Evolutionary conservation across 2,329 filamentous ascomycete genomes (phyloP), one percentile per base, ranked within the genome.

Genomic region (Aspergillus quadrilineatus): DNA sequence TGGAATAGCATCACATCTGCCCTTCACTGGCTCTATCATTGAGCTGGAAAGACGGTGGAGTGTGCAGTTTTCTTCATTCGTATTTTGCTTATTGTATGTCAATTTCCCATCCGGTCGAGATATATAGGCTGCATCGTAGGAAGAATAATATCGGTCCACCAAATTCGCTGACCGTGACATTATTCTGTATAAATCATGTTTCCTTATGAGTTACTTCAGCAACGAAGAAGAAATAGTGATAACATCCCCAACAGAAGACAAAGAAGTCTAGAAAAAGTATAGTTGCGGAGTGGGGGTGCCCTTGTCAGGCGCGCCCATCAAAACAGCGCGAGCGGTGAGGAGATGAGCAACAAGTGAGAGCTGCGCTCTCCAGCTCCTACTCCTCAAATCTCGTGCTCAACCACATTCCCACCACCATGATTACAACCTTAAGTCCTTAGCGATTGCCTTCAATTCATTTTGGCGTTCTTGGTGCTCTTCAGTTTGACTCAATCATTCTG

Each of bases 261-360:
- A 36, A 49, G 44, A 29, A 32, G 29, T 22, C 28, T 36, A 22
- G 36, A 22, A 39, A 32, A 15, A 48, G 29, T 30, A 39, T 32
- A 42, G 43, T 28, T 26, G 42, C 29, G 36, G 37, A 26, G 55
- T 50, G 50, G 44, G 34, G 50, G 36, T 56, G 48, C 54, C 54
- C 22, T 22, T 22, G 22, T 56, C 12, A 47, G 37, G 45, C 44
- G 34, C n/a, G 50, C 45, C 45, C 50, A 57, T 57, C 55, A 57
- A 57, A 57, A 57, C 50, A 57, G 43, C 49, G 43, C 32, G 50
- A 57, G 55, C 55, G 55, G 55, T 57, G 55, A 57, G 39, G 22
- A 49, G 12, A 10, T 12, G 32, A 29, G 6, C 12, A 26, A 22
- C 22, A 22, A 22, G 22, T 22, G 22, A 26, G 15, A 22, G 45